A percentile compares a stretch with the other conserved stretches of the same genome.
These are phyloP conservation scores for Ophiobolus disseminans DNA, from an alignment of 2,329 filamentous ascomycete species.

Conservation along the genomic window DNA sequence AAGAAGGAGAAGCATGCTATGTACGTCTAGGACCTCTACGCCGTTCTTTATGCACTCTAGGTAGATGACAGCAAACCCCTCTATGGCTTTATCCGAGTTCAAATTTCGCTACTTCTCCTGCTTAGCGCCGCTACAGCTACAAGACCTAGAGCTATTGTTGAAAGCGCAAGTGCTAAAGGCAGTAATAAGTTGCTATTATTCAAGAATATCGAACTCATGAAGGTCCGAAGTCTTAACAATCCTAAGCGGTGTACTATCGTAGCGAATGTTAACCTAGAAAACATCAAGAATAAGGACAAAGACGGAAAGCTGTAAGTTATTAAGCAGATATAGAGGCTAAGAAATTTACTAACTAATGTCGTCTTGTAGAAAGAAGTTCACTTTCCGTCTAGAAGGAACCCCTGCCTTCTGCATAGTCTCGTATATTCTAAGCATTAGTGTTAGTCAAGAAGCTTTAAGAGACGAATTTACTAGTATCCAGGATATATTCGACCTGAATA, in stretches of 20 bases:
- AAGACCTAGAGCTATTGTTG: slow-evolving; percentile 20
- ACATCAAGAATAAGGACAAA: slow-evolving; percentile 30
- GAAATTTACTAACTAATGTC: slow-evolving; percentile 14
- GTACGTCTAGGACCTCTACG: slow-evolving; percentile 28
- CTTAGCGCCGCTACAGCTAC: slow-evolving; percentile 27
- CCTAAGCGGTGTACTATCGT: slow-evolving; percentile 18
- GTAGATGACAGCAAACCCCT: slow-evolving; percentile 24
- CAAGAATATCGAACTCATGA: slow-evolving; percentile 26
- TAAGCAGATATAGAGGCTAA: slow-evolving; percentile 1
- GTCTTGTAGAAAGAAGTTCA: slow-evolving; percentile 25
- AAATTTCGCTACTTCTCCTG: slow-evolving; percentile 29
- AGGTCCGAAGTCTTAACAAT: slow-evolving; percentile 22
- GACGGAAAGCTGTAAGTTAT: slow-evolving; percentile 21
- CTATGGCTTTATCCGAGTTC: slow-evolving; percentile 22
- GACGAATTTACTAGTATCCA: slow-evolving; percentile 20
- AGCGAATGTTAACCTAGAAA: slow-evolving; percentile 25
- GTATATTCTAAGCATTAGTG: slow-evolving; percentile 22
- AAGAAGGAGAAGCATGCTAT: slow-evolving; percentile 30
- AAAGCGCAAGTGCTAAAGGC: slow-evolving; percentile 16
- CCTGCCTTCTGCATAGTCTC: slow-evolving; percentile 24
- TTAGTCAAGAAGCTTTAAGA: slow-evolving; percentile 13
- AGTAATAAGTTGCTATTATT: slow-evolving; percentile 26
- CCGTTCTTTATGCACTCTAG: slow-evolving; percentile 27
- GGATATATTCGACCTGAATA: slow-evolving; percentile 26
- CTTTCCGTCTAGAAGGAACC: slow-evolving; percentile 22